These are phyloP conservation scores for Trametes elegans DNA, from an alignment of 768 basidiomycete species.

Conservation along the genomic window DNA sequence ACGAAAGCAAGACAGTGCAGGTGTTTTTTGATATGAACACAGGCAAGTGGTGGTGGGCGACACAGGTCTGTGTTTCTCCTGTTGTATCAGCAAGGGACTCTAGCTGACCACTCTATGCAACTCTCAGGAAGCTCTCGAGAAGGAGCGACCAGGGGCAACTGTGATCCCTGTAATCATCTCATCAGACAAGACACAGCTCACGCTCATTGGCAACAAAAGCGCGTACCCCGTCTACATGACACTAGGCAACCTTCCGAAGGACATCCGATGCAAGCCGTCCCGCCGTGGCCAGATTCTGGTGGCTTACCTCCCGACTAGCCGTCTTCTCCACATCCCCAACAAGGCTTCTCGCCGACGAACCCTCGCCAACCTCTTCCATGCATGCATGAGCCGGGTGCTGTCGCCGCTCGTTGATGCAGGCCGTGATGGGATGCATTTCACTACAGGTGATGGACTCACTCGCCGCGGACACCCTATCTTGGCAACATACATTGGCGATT, in stretches of 20 bases:
- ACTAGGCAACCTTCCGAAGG: slow-evolving; percentile 29
- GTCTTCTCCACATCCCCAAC: slow-evolving; percentile 14
- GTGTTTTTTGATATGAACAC: slow-evolving; percentile 45
- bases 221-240: slow-evolving; percentile 32
- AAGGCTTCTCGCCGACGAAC: slow-evolving; percentile 23
- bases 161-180: slow-evolving; percentile 29
- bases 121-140: slow-evolving; percentile 15
- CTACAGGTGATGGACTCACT: slow-evolving; percentile 35
- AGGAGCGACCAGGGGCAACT: slow-evolving; percentile 20
- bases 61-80: slow-evolving; percentile 34
- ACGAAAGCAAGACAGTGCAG: slow-evolving; percentile 24
- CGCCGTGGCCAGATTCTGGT: slow-evolving; percentile 19
- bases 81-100: neutral
- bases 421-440: slow-evolving; percentile 30
- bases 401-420: slow-evolving; percentile 32
- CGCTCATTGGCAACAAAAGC: slow-evolving; percentile 25
- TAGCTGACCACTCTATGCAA: neutral
- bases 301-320: slow-evolving; percentile 25
- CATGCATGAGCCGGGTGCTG: slow-evolving; percentile 31
- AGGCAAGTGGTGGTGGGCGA: slow-evolving; percentile 50
- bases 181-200: slow-evolving; percentile 27
- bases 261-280: slow-evolving; percentile 18
- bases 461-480: slow-evolving; percentile 34
- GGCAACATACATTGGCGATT: slow-evolving; percentile 24
- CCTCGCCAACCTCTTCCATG: slow-evolving; percentile 38